Conservation (phyloP, 2,329 filamentous ascomycete species). For the Fusarium gaditjirri region DNA sequence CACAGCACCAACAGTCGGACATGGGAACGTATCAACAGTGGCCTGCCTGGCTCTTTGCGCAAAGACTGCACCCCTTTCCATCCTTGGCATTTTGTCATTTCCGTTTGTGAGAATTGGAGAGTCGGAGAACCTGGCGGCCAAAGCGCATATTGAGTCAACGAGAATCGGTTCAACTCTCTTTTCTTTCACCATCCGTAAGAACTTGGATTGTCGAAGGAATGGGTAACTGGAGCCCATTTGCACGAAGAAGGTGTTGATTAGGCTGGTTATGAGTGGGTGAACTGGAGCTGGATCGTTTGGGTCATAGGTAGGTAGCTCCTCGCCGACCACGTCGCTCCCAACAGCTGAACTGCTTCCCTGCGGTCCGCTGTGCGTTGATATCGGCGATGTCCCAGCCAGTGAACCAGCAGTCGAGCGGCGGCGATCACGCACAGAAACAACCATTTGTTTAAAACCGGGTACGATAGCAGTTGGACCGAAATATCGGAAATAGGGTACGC, state of each 20-base stretch:
- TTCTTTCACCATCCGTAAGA: slow-evolving; percentile 79
- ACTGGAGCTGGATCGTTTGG: slow-evolving; percentile 75
- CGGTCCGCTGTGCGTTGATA: slow-evolving; percentile 52
- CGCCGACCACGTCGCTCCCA: slow-evolving; percentile 57
- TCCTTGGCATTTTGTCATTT: slow-evolving; percentile 61
- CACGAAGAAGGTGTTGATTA: slow-evolving; percentile 83
- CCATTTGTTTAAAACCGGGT: slow-evolving; percentile 93
- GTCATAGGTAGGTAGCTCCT: slow-evolving; percentile 80
- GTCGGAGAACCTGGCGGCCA: slow-evolving; percentile 84
- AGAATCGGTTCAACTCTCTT: slow-evolving; percentile 86
- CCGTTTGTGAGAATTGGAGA: slow-evolving; percentile 60
- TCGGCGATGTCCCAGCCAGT: slow-evolving; percentile 64
- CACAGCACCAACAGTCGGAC: slow-evolving; percentile 83
- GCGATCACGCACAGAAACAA: slow-evolving; percentile 77
- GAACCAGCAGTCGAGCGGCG: slow-evolving; percentile 68
- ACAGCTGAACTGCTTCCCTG: slow-evolving; percentile 54
- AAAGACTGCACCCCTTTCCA: slow-evolving; percentile 80
- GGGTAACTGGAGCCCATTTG: slow-evolving; percentile 89
- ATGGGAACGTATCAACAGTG: slow-evolving; percentile 84
- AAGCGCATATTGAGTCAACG: slow-evolving; percentile 85
- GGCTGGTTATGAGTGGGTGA: slow-evolving; percentile 77
- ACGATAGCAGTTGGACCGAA: slow-evolving; percentile 93
- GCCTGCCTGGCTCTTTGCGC: slow-evolving; percentile 85
- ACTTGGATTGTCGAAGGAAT: slow-evolving; percentile 78
- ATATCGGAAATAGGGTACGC: slow-evolving; percentile 89